Percentiles rank a stretch among this genome's conserved stretches.
Evolutionary conservation across 371 early-diverging fungal genomes (phyloP).

Genomic region (Saksenaea vasiformis): DNA sequence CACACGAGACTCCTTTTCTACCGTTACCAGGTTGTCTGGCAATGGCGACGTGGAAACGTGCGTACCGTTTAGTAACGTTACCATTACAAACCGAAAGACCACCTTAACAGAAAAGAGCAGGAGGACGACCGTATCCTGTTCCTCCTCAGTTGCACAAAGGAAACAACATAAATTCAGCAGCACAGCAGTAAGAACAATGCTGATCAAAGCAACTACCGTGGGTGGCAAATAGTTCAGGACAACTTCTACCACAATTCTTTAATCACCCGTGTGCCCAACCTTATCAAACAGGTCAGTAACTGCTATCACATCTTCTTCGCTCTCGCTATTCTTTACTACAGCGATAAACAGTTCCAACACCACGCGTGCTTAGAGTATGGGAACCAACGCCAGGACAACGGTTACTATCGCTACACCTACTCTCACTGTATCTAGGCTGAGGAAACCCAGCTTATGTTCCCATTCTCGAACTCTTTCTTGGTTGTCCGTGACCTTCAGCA

Average conservation of each 20-base stretch:
- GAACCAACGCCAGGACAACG: too few species aligned
- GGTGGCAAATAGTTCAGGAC: not conserved
- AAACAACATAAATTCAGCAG: too few species aligned
- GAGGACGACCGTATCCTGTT: too few species aligned
- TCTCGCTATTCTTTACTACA: not conserved
- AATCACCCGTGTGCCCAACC: not conserved
- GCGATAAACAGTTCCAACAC: slow-evolving; percentile 1
- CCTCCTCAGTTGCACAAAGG: too few species aligned
- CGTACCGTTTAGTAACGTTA: too few species aligned
- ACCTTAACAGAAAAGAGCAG: too few species aligned
- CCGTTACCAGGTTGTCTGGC: too few species aligned
- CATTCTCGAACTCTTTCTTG: slow-evolving; percentile 17
- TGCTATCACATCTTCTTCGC: not conserved
- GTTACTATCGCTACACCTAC: not conserved
- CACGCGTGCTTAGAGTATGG: not conserved
- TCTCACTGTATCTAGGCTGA: not conserved
- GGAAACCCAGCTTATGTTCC: slow-evolving; percentile 11
- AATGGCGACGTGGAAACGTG: too few species aligned
- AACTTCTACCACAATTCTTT: not conserved
- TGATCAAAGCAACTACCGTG: not conserved
- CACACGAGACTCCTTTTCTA: too few species aligned
- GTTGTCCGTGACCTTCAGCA: slow-evolving; percentile 16
- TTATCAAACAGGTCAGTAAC: not conserved
- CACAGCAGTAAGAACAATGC: not conserved
- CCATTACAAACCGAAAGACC: too few species aligned